Evolutionary conservation across 495 filamentous ascomycete genomes (phyloP), one percentile per base, ranked within the genome.

Genomic region (Penicillium riverlandense): DNA sequence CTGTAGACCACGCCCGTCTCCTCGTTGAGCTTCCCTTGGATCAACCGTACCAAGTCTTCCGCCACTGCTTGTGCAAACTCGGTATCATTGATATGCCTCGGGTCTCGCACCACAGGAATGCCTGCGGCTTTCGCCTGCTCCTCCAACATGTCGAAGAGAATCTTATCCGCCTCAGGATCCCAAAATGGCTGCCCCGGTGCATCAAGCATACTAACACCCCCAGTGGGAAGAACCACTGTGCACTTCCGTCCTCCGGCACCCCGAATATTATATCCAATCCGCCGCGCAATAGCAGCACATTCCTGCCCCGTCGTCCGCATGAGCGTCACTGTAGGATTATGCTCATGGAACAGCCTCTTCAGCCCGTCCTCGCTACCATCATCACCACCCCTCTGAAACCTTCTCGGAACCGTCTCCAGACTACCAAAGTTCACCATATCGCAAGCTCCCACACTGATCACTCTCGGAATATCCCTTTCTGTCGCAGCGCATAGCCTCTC

Each of bases 341-440:
- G 84, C 57, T 74, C 77, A 47, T 74, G 72, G 8, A 84, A 55
- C n/a, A 61, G 61, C 35, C 81, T 59, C 6, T 46, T 50, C 7
- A 45, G 45, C 27, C 32, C n/a, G 4, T 2, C 32, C 6, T 10
- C 9, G 32, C n/a, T 12, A 34, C 32, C 32, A 12, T 70, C 38
- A 29, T 13, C 40, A 14, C 36, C 28, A 27, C 30, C 39, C 11
- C 29, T 12, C 7, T 37, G 2, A 50, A 66, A 78, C 37, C 58
- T 47, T 35, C 65, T 53, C 0, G 83, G 83, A 7, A 88, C 65
- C 1, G 69, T 80, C 0, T 66, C 57, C 11, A 29, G 54, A 0
- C 75, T 66, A 0, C 83, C 83, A 50, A 85, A 86, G 48, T 86
- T 85, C 7, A 78, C 73, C 74, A 86, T 85, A 43, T 88, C 84